Conservation (phyloP, 2,329 filamentous ascomycete genomes). For the Magnaporthiopsis incrustans region DNA sequence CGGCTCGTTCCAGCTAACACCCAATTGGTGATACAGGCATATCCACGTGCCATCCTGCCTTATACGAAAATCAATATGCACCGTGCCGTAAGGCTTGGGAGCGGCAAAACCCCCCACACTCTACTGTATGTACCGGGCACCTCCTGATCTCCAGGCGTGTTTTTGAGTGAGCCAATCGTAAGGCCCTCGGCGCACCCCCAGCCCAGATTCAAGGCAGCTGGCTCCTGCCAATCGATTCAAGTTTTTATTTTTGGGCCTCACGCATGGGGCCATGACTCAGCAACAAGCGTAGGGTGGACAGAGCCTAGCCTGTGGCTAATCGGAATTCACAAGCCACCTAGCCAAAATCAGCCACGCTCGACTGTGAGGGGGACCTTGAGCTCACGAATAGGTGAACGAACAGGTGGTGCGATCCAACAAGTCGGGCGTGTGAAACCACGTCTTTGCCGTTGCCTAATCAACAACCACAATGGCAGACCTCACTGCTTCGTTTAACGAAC, state of each 20-base stretch:
- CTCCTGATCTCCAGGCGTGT: too few species aligned
- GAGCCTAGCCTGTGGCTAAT: neutral
- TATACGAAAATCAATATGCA: neutral
- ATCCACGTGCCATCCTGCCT: neutral
- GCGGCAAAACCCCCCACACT: too few species aligned
- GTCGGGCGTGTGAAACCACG: neutral
- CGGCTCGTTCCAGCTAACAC: too few species aligned
- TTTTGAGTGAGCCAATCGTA: too few species aligned
- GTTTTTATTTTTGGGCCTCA: too few species aligned
- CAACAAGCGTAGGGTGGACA: too few species aligned
- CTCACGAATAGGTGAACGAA: neutral
- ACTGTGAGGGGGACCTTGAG: neutral
- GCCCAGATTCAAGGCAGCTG: too few species aligned
- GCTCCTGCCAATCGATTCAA: too few species aligned
- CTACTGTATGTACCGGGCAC: too few species aligned
- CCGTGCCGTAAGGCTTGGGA: too few species aligned
- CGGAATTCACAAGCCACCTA: neutral
- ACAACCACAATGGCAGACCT: slow-evolving; percentile 46
- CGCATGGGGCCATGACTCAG: too few species aligned
- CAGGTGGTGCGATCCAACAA: neutral
- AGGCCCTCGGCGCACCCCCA: too few species aligned
- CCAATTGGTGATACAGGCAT: neutral
- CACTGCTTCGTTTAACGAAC: slow-evolving; percentile 60
- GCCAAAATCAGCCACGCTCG: neutral
- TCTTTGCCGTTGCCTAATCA: neutral